phyloP scores from a whole-genome alignment of 148 eudicot genomes.

The Cornus florida region DNA sequence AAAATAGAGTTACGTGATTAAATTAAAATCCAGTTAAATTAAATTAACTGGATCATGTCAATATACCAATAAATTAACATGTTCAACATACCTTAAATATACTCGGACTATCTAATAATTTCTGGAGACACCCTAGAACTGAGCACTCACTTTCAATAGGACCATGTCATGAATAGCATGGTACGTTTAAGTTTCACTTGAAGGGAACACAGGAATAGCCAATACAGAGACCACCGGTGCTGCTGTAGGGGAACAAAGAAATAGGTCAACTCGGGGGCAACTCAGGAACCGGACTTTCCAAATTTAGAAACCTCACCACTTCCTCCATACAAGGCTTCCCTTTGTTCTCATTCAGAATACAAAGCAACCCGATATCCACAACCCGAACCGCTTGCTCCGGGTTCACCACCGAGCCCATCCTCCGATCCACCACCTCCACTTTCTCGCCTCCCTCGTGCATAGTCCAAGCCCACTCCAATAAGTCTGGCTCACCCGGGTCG shows the following conservation, averaged over 20 bases:
- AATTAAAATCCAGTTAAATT: too few relatives aligned
- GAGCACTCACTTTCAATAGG: too few relatives aligned
- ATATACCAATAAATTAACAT: too few relatives aligned
- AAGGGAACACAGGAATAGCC: constrained; percentile 39
- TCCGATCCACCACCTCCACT: constrained; percentile 51
- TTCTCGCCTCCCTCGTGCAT: constrained; percentile 58
- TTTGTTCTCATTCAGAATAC: constrained; percentile 60
- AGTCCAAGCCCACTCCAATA: constrained; percentile 72
- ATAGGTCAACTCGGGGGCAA: constrained; percentile 55
- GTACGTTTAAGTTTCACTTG: constrained; percentile 15
- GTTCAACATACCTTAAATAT: too few relatives aligned
- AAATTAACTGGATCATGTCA: too few relatives aligned
- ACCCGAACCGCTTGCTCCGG: constrained; percentile 63
- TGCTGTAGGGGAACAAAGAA: constrained; percentile 46
- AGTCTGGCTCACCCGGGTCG: constrained; percentile 35
- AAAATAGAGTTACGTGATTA: too few relatives aligned
- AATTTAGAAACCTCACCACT: constrained; percentile 43
- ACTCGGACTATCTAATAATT: too few relatives aligned
- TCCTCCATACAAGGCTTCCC: constrained; percentile 69
- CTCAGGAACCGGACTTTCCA: constrained; percentile 44
- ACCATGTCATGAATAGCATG: too few relatives aligned
- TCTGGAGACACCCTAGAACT: too few relatives aligned
- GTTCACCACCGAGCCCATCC: constrained; percentile 61
- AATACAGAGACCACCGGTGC: constrained; percentile 36
- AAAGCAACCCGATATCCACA: constrained; percentile 58